Base-by-base conservation (phyloP, 805 yeast genomes). In the Candida wancherniae region DNA sequence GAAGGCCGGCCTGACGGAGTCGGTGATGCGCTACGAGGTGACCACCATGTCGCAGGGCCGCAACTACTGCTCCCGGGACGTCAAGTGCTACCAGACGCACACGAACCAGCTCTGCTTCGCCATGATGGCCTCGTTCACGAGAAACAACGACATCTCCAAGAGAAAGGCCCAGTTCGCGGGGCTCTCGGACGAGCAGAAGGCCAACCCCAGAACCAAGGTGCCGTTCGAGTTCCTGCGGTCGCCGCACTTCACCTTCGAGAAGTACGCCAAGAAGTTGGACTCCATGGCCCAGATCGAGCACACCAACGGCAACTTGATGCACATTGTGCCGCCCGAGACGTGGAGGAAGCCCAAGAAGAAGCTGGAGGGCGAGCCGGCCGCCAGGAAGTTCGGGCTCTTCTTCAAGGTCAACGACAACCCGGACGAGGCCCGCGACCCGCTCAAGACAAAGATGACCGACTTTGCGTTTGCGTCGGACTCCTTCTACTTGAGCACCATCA, bases 381-480 rank as follows among this genome's bases (percentile, higher is more conserved):
- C 42, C 23, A 28, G 50, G 17, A 46, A 47, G 20, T 47, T 53
- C 16, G 66, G 65, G 4, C 33, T 53, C 10, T 63, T 62, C 37
- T 33, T 48, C 38, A 51, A 51, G 34, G 42, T 57, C n/a, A 40
- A 40, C 15, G 69, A 62, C 31, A 45, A 54, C 35, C 31, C 47
- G 19, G 29, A 36, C 3, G 36, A 40, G 19, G 58, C 64, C n/a
- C 40, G 44, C 19, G 31, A 45, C 28, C 26, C 26, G 33, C 31
- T 21, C 26, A 45, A 36, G 28, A 34, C 53, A n/a, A 44, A 40
- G 22, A 38, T 49, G 33, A 32, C 45, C 6, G 45, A 36, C 24
- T 40, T 58, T 15, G 50, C 53, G 4, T 57, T 45, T 24, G 41
- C 47, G 2, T 48, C 57, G n/a, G 69, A 63, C 37, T 47, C 58